Evolutionary conservation across 192 early-diverging fungal species (phyloP).

Genomic region (Gaertneriomyces sp.): DNA sequence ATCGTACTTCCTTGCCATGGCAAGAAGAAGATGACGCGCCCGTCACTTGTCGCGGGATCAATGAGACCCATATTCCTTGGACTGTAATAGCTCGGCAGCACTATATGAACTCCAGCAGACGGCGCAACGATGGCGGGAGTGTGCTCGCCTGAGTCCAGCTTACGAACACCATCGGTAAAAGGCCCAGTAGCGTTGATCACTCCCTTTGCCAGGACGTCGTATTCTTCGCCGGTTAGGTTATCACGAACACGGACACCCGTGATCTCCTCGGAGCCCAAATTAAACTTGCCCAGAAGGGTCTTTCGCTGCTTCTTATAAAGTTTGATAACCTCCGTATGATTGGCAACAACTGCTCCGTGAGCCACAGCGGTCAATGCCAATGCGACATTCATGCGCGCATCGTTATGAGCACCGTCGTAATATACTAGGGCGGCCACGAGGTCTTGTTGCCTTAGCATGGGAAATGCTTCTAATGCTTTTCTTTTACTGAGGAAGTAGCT

Average conservation of each 20-base stretch:
- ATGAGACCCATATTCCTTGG: constrained; percentile 92
- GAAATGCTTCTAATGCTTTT: constrained; percentile 87
- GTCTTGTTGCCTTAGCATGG: constrained; percentile 85
- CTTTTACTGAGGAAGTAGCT: constrained; percentile 79
- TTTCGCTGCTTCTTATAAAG: constrained; percentile 67
- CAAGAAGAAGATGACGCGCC: constrained; percentile 95
- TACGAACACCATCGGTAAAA: constrained; percentile 81
- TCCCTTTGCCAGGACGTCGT: constrained; percentile 83
- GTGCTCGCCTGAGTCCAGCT: constrained; percentile 71
- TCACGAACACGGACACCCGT: constrained; percentile 81
- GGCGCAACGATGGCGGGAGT: constrained; percentile 87
- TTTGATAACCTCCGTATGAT: constrained; percentile 84
- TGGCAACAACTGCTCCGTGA: constrained; percentile 87
- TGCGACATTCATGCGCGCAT: constrained; percentile 94
- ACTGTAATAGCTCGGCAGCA: constrained; percentile 92
- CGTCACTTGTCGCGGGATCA: constrained; percentile 90
- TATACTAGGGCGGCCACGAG: constrained; percentile 94
- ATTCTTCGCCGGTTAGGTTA: constrained; percentile 80
- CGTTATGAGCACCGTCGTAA: constrained; percentile 98
- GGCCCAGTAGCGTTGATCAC: constrained; percentile 90
- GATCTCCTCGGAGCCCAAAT: constrained; percentile 57
- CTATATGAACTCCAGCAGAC: constrained; percentile 88
- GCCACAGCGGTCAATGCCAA: constrained; percentile 84
- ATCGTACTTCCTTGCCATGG: constrained; percentile 97
- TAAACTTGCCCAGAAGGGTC: constrained; percentile 30